Evolutionary conservation across 1,284 basidiomycete species (phyloP), one percentile per base, ranked within the genome.

Genomic region (Sphagnurus paluster): DNA sequence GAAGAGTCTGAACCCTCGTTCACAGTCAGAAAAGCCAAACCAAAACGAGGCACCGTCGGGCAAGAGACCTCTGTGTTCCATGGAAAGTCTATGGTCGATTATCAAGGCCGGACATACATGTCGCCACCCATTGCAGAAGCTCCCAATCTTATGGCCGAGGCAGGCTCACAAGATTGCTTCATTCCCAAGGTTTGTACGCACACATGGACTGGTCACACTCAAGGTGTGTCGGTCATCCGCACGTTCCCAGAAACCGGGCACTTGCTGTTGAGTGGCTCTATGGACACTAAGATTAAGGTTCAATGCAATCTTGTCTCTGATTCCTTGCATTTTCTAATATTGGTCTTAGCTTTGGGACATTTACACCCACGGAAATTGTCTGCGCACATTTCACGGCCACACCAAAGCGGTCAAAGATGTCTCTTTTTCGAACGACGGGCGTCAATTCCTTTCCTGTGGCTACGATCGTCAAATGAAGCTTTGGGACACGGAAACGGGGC

Each of bases 241-340:
- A 75, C 93, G 32, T 95, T 99, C 70, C 97, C 97, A 5, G 77
- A 87, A 48, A 94, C 91, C 10, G 95, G 94, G 0, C 97, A 99
- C 69, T 72, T 99, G 23, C 65, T 99, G 52, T 80, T 99, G 49
- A 95, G 90, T 61, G 94, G 87, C 1, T 95, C 92, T 46, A 96
- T 98, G 93, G 97, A 99, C 68, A 98, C 93, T 7, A 96, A 98
- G 67, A 92, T 99, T 72, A 99, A 99, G 77, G 93, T 88, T 62
- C 19, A 25, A 33, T 34, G n/a, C 32, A 38, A 14, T 13, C 35
- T 32, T 41, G 14, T 43, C 39, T 13, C 44, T 34, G 11, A 46
- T 49, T 49, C 38, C 28, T 20, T 35, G 40, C 32, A n/a, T 35
- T 20, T 24, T 43, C n/a, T 20, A 49, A 47, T 33, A 41, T 23